These are phyloP conservation scores for Xerocomellus dryophilus DNA, from an alignment of 768 basidiomycete genomes.

Conservation along the genomic window DNA sequence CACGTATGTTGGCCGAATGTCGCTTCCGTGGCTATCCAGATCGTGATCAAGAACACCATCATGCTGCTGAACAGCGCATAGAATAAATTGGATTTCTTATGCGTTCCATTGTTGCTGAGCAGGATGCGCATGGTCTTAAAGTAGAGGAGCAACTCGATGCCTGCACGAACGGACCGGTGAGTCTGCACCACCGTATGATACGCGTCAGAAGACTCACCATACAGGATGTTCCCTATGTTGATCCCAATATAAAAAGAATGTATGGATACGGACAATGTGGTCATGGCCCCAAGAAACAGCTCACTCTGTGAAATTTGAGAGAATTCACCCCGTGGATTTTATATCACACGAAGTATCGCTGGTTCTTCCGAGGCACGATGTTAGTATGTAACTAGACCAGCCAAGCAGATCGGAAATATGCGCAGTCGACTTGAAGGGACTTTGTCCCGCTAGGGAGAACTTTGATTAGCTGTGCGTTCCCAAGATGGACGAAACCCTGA, in stretches of 20 bases:
- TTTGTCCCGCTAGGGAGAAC: no score
- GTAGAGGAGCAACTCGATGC: constrained; percentile 25
- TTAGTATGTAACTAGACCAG: no score
- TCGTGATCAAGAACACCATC: constrained; percentile 30
- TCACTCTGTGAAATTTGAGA: no score
- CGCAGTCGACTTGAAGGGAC: no score
- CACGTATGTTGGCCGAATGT: constrained; percentile 36
- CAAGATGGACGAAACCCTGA: no score
- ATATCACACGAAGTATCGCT: no score
- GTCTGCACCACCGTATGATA: neutral
- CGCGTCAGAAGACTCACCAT: constrained; percentile 11
- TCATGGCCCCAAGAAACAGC: neutral
- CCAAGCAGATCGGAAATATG: no score
- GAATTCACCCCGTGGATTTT: no score
- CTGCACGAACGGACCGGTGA: constrained; percentile 5
- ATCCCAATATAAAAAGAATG: constrained; percentile 16
- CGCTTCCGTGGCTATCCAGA: constrained; percentile 24
- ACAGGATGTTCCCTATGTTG: constrained; percentile 21
- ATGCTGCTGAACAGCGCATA: constrained; percentile 24
- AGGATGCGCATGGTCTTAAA: constrained; percentile 20
- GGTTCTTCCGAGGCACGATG: no score
- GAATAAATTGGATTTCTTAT: constrained; percentile 9
- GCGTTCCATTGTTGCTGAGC: constrained; percentile 1
- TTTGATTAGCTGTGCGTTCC: no score
- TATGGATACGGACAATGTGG: constrained; percentile 3